Evolutionary conservation across 169 alveolate species (phyloP).

Genomic region (Cryptosporidium xiaoi): DNA sequence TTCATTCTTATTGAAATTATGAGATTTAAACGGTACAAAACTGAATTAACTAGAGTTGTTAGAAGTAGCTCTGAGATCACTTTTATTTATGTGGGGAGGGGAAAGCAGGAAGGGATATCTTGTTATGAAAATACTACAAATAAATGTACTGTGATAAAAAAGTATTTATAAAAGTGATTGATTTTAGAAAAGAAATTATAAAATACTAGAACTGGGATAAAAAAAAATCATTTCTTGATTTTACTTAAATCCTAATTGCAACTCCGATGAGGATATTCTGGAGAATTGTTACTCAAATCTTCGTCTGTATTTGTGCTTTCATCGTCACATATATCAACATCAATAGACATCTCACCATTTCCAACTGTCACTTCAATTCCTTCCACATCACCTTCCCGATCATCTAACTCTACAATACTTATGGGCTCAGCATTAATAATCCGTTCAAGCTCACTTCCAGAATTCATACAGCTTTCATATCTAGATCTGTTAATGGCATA

Average conservation of each 20-base stretch:
- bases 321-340: conserved; percentile 29
- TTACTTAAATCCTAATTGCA: neutral
- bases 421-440: too few species aligned
- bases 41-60: too few species aligned
- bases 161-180: too few species aligned
- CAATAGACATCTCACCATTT: conserved; percentile 12
- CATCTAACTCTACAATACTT: too few species aligned
- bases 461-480: conserved; percentile 28
- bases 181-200: neutral
- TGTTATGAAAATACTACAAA: too few species aligned
- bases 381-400: too few species aligned
- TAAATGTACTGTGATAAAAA: too few species aligned
- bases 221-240: neutral
- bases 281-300: neutral
- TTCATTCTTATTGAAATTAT: too few species aligned
- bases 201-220: neutral
- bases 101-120: too few species aligned
- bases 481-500: conserved; percentile 66
- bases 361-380: neutral
- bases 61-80: too few species aligned
- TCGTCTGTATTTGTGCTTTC: conserved; percentile 16
- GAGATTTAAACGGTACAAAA: too few species aligned
- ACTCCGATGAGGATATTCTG: neutral
- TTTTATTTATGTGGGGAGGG: too few species aligned
- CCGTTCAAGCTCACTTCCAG: neutral